phyloP scores from a whole-genome alignment of 2,329 filamentous ascomycete species.

The Aspergillus tanneri region DNA sequence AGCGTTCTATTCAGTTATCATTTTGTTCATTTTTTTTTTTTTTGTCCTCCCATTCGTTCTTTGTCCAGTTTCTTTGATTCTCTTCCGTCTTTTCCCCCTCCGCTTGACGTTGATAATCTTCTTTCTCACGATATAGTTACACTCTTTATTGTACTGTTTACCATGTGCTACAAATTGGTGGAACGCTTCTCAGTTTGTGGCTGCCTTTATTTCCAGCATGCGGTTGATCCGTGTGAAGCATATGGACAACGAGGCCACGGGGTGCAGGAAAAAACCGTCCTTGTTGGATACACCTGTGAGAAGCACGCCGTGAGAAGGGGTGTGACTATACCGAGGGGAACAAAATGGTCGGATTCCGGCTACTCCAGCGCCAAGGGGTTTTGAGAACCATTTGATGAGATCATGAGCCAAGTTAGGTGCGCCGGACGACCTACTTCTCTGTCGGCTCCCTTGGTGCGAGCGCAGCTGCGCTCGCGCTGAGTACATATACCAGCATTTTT shows the following conservation, averaged over 20 bases:
- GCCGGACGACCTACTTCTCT: no score
- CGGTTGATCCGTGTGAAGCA: conserved; percentile 75
- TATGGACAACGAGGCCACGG: conserved; percentile 72
- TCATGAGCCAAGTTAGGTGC: no score
- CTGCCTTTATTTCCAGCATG: conserved; percentile 85
- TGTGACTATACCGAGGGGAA: conserved; percentile 4
- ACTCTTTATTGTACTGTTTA: conserved; percentile 25
- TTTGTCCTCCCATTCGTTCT: conserved; percentile 3
- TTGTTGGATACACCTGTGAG: conserved; percentile 78
- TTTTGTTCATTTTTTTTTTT: conserved; percentile 4
- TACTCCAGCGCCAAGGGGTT: conserved; percentile 27
- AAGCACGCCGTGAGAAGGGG: conserved; percentile 45
- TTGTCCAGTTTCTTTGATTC: neutral
- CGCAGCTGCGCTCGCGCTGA: no score
- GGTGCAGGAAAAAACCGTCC: conserved; percentile 71
- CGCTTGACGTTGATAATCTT: conserved; percentile 2
- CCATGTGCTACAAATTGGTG: conserved; percentile 83
- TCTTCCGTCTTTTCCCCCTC: neutral
- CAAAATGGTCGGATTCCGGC: conserved; percentile 25
- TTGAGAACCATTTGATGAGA: neutral
- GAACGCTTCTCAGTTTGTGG: conserved; percentile 84
- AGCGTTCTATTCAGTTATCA: neutral
- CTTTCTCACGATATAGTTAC: neutral
- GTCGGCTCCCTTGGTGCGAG: no score
- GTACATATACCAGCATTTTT: neutral